Base-by-base conservation (phyloP, 2,329 filamentous ascomycete genomes). In the Zymoseptoria pseudotritici region DNA sequence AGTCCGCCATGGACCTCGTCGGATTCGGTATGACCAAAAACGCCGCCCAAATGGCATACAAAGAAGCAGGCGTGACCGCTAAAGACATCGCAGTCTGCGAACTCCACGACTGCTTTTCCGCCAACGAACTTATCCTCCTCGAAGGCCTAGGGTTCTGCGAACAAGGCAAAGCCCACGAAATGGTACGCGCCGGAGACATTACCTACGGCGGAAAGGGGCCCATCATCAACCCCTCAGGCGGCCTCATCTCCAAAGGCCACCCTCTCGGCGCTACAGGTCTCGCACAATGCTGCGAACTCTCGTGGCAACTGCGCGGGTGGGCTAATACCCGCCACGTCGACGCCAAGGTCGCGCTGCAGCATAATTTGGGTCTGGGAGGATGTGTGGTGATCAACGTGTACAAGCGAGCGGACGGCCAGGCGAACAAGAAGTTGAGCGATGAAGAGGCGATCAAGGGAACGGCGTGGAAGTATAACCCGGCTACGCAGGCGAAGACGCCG, bases 101-200 rank as follows among this genome's bases (percentile, higher is more conserved):
- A 78, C 80, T 97, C 62, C 94, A 97, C 77, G 94, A 97, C 78
- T 97, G 94, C 79, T 97, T 97, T 82, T 91, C 87, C 19, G 87
- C 93, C 24, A 97, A 97, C 74, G 90, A 97, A 80, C 89, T 97
- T 88, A 83, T 94, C 56, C 87, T 86, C 1, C 86, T 97, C 55
- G 93, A 97, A 72, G 90, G 90, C 0, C 82, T 97, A 0, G 91
- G 91, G 1, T 82, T 97, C 10, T 73, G 82, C 50, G 86, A 86
- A 60, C 84, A 82, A 13, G 93, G 93, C 17, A 93, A 91, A 74
- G 94, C 93, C 0, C 92, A 97, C 73, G 91, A 97, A 76, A 85
- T 97, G 75, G 91, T 97, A 22, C 86, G 91, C 50, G 77, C 77
- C 9, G 92, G 92, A 26, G 91, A 92, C 70, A 96, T 97, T 72